phyloP scores from a whole-genome alignment of 768 basidiomycete species.

The Amanita inopinata region DNA sequence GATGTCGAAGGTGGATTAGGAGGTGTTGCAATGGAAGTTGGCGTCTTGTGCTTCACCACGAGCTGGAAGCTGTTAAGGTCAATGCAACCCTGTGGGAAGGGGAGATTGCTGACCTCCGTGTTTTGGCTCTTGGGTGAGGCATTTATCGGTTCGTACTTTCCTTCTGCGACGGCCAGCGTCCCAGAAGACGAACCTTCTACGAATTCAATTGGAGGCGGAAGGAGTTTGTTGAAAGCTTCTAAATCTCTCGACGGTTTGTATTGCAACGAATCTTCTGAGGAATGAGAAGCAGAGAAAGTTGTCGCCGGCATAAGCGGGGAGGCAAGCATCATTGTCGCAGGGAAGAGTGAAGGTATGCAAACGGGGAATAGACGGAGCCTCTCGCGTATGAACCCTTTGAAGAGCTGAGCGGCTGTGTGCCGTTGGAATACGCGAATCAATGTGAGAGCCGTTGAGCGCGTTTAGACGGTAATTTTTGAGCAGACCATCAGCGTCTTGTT shows the following conservation, averaged over 20 bases:
- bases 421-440: not conserved
- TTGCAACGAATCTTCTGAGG: slow-evolving; percentile 41
- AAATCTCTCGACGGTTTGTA: slow-evolving; percentile 62
- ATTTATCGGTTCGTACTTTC: slow-evolving; percentile 79
- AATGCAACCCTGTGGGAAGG: slow-evolving; percentile 3
- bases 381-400: not conserved
- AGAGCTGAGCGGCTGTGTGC: not conserved
- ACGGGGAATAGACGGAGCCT: not conserved
- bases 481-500: not conserved
- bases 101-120: slow-evolving; percentile 34
- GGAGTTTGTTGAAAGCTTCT: slow-evolving; percentile 68
- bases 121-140: slow-evolving; percentile 44
- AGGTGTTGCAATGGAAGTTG: slow-evolving; percentile 14
- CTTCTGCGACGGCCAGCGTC: slow-evolving; percentile 56
- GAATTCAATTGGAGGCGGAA: slow-evolving; percentile 76
- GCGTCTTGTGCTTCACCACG: slow-evolving; percentile 12
- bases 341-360: not conserved
- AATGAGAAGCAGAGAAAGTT: slow-evolving; percentile 40
- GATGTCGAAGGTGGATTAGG: slow-evolving; percentile 16
- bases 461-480: not conserved
- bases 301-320: slow-evolving; percentile 47
- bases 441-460: not conserved
- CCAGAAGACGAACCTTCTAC: slow-evolving; percentile 80
- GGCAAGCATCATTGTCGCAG: slow-evolving; percentile 47
- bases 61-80: slow-evolving; percentile 9